Evolutionary conservation across 371 early-diverging fungal genomes (phyloP).

Genomic region (Mucor sp.): DNA sequence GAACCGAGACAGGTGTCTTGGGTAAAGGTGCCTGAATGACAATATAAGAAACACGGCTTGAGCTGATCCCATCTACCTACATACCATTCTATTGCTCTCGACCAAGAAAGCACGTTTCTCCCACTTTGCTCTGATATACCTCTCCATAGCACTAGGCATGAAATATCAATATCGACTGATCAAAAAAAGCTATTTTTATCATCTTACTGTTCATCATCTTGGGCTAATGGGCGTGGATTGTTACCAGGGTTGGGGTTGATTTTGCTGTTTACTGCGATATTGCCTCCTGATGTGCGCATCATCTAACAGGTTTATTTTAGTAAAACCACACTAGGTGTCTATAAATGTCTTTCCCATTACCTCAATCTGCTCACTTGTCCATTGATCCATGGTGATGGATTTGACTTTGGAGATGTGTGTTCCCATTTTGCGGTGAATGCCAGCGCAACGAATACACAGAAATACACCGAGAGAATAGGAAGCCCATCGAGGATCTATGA

Average conservation of each 20-base stretch:
- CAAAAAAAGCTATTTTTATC: neutral
- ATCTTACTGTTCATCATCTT: conserved; percentile 66
- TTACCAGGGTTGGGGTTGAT: conserved; percentile 73
- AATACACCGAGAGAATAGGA: conserved; percentile 94
- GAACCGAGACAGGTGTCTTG: neutral
- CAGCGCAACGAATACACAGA: conserved; percentile 93
- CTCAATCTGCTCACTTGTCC: conserved; percentile 93
- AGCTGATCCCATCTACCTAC: neutral
- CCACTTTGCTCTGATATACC: conserved; percentile 93
- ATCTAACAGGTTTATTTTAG: conserved; percentile 20
- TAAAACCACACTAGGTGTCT: neutral
- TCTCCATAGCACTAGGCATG: conserved; percentile 75
- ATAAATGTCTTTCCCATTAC: conserved; percentile 30
- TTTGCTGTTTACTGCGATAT: conserved; percentile 77
- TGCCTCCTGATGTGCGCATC: conserved; percentile 78
- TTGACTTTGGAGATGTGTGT: conserved; percentile 95
- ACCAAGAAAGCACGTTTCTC: conserved; percentile 79
- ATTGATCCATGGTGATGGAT: conserved; percentile 89
- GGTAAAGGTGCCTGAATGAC: neutral
- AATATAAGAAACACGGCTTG: neutral
- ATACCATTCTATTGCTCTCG: conserved; percentile 16
- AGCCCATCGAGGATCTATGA: conserved; percentile 94
- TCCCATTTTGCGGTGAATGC: conserved; percentile 92
- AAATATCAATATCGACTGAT: neutral
- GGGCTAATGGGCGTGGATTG: conserved; percentile 64